Evolutionary conservation across 192 early-diverging fungal species (phyloP), one percentile per base, ranked within the genome.

Genomic region (Mycoemilia scoparia): DNA sequence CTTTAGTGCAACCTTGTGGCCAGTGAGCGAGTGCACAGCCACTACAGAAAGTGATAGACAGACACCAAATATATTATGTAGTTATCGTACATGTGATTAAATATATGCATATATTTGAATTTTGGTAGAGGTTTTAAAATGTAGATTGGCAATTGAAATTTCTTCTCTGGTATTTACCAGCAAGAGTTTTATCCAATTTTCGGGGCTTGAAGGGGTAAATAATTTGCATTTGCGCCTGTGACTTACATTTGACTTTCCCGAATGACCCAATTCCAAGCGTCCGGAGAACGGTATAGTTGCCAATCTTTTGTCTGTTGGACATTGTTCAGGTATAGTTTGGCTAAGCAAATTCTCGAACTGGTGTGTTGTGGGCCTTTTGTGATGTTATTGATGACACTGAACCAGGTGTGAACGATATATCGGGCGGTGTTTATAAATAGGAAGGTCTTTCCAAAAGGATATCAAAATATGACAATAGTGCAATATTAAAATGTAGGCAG

Each of bases 201-300:
- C 16, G 23, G 4, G 10, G 12, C 12, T 17, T n/a, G 39, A 24
- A 28, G 20, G 16, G 23, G 29, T 5, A n/a, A 48, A 24, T 30
- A 14, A 21, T 11, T 34, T 10, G 12, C 29, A 19, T 9, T 14
- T 45, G n/a, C n/a, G n/a, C n/a, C n/a, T n/a, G n/a, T n/a, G n/a
- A 45, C 66, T 62, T 76, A 93, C 91, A 67, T 61, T 95, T 97
- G 25, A 97, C 93, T 70, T 97, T 97, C 33, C 87, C 93, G 69
- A 97, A 97, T 5, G 85, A 87, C 7, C 93, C 93, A 15, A 83
- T 77, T 32, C 93, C 93, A 14, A 97, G 74, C n/a, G 90, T 95
- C 49, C 89, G 80, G 28, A 93, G 64, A 20, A 93, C 69, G 29
- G 82, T 86, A 45, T 97, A 97, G 53, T 87, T 87, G 2, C 93